Base-by-base conservation (phyloP, 2,329 filamentous ascomycete species). In the Lecanicillium sp. region DNA sequence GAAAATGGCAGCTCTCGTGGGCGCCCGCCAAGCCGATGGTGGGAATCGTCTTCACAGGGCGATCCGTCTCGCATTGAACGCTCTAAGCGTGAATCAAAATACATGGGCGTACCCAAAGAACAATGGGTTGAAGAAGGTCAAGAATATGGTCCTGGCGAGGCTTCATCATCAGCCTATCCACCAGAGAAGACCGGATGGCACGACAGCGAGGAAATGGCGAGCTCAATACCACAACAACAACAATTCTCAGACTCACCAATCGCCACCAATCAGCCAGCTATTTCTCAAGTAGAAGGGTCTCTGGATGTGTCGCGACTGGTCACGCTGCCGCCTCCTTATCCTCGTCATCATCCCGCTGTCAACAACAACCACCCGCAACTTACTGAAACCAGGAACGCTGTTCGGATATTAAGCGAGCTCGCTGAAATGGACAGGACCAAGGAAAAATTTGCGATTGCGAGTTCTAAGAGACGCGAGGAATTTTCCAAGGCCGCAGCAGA, bases 321-420 rank as follows among this genome's bases (percentile, higher is more conserved):
- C 4, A 95, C 92, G 0, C 70, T 98, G 20, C 92, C 92, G 8
- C 92, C 92, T 2, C 85, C 92, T 2, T 96, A 94, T 57, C 92
- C 92, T 2, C 81, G 90, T 7, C 90, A 96, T 53, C 84, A 96
- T 51, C 92, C 92, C 8, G 92, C 92, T 1, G 85, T 96, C 13
- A 95, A 94, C 58, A 98, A 96, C 54, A 94, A 78, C 49, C 92
- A 98, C 54, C 92, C 92, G 0, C 83, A 94, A 47, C 72, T 98
- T n/a, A 74, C 82, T 0, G 72, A 78, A 2, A 89, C 85, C 33
- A 80, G 92, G 35, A 78, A 71, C 3, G 73, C 79, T 0, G 83
- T 95, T 15, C 78, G 88, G 12, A 70, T 73, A 2, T 64, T 95
- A 29, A 83, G 80, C 37, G 80, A 92, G 49, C 64, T 95, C 35